Percentiles rank a stretch among this genome's conserved stretches.
Conservation (phyloP, 2,329 filamentous ascomycete genomes). For the Cytospora paraplurivora region DNA sequence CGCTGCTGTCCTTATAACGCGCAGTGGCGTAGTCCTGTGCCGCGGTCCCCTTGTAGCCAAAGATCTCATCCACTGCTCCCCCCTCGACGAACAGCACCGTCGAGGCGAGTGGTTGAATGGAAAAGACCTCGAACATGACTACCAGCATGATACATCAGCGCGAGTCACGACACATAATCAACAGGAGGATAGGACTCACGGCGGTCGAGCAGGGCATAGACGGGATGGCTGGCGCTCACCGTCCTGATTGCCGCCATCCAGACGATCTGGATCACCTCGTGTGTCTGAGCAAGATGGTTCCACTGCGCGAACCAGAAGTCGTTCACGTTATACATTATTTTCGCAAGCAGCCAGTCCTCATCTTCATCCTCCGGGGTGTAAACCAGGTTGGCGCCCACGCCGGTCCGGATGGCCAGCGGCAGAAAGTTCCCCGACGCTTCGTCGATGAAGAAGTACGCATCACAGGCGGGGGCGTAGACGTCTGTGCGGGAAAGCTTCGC, state of each 20-base stretch:
- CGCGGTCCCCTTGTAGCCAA: slow-evolving; percentile 36
- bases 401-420: slow-evolving; percentile 52
- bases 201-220: slow-evolving; percentile 43
- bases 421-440: slow-evolving; percentile 45
- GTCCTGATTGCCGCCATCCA: slow-evolving; percentile 50
- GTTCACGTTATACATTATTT: slow-evolving; percentile 52
- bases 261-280: slow-evolving; percentile 46
- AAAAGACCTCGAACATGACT: slow-evolving; percentile 39
- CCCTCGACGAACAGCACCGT: slow-evolving; percentile 36
- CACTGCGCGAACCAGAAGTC: slow-evolving; percentile 49
- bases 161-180: background rate
- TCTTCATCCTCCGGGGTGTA: slow-evolving; percentile 49
- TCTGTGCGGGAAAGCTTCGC: slow-evolving; percentile 31
- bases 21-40: slow-evolving; percentile 36
- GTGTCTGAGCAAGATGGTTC: slow-evolving; percentile 47
- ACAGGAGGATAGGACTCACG: slow-evolving; percentile 31
- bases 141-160: slow-evolving; percentile 16
- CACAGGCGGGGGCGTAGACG: slow-evolving; percentile 45
- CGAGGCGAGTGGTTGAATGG: slow-evolving; percentile 36
- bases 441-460: slow-evolving; percentile 51
- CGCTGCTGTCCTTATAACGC: slow-evolving; percentile 36
- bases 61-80: slow-evolving; percentile 38
- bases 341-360: slow-evolving; percentile 54
- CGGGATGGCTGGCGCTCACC: slow-evolving; percentile 48
- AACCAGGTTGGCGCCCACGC: slow-evolving; percentile 43